Base-by-base conservation (phyloP, 768 basidiomycete species). In the Tephrocybe sp. region DNA sequence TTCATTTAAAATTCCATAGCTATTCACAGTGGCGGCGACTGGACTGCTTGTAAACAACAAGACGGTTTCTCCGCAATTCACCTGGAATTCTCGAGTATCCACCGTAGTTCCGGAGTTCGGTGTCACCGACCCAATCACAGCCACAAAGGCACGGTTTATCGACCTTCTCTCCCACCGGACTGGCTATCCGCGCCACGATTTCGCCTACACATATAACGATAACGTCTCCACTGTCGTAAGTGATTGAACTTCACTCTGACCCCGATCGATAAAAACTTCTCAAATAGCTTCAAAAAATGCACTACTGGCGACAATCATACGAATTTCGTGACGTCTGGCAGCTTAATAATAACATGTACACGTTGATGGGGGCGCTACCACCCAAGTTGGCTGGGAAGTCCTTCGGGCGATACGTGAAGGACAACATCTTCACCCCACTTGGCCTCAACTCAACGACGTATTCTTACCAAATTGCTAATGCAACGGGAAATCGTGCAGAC, bases 261-360 rank as follows among this genome's bases (percentile, higher is more conserved):
- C 19, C 18, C 26, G 11, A 18, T 24, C 22, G 36, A 32, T n/a
- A 5, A 21, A 7, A 21, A 1, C 1, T 19, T 28, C 7, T 30
- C 7, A 22, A 12, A 4, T 36, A 59, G 60, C 37, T 59, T 45
- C 16, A 56, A 1, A 57, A 54, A 39, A 34, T 64, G 39, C 58
- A 57, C n/a, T 61, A 60, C 50, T 55, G 63, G 18, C 56, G 59
- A 12, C 66, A 63, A 18, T 67, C 66, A 1, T 22, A 53, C 22
- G 62, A 60, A 31, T 70, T 70, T 53, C 63, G 69, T 9, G 50
- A 61, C 9, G 38, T 43, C 8, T 63, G 49, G 30, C 67, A 68
- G 39, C 66, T 67, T 52, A 60, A 55, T 51, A 68, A 67, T 49
- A 57, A 60, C 47, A 63, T 64, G 62, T 68, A 67, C 28, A 54